phyloP scores from a whole-genome alignment of 352 stramenopile genomes.

The Globisporangium cylindrosporum region DNA sequence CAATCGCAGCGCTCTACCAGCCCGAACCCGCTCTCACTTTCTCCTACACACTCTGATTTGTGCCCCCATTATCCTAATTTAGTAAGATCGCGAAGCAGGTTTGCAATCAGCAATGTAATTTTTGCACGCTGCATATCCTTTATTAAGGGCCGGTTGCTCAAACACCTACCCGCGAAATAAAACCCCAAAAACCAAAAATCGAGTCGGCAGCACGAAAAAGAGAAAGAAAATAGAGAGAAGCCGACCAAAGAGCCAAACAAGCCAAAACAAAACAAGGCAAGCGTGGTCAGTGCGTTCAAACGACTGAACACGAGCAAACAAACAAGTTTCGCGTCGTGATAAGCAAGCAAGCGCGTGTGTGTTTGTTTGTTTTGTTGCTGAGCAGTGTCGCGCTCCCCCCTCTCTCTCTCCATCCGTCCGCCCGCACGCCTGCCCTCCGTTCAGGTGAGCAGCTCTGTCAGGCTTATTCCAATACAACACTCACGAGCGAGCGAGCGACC shows the following conservation, averaged over 20 bases:
- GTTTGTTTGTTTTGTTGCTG: background rate
- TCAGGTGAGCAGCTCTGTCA: background rate
- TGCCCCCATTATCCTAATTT: background rate
- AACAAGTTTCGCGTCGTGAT: background rate
- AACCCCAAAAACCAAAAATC: background rate
- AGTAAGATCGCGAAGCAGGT: background rate
- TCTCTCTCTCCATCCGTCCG: background rate
- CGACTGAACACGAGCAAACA: slow-evolving; percentile 1
- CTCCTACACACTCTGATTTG: background rate
- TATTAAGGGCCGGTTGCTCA: background rate
- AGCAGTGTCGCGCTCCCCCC: background rate
- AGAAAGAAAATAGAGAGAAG: background rate
- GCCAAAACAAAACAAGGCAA: background rate
- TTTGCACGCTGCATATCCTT: background rate
- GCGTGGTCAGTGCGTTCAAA: background rate
- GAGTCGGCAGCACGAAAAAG: slow-evolving; percentile 2
- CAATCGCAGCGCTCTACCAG: background rate
- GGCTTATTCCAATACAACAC: slow-evolving; percentile 1
- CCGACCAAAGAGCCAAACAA: background rate
- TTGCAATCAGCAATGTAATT: background rate
- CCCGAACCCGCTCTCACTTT: background rate
- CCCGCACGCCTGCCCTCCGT: background rate
- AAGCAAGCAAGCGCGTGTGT: background rate
- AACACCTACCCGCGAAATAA: background rate
- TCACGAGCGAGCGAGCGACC: background rate